Evolutionary conservation across 805 yeast genomes (phyloP), one percentile per base, ranked within the genome.

Genomic region (Saturnispora mendoncae): DNA sequence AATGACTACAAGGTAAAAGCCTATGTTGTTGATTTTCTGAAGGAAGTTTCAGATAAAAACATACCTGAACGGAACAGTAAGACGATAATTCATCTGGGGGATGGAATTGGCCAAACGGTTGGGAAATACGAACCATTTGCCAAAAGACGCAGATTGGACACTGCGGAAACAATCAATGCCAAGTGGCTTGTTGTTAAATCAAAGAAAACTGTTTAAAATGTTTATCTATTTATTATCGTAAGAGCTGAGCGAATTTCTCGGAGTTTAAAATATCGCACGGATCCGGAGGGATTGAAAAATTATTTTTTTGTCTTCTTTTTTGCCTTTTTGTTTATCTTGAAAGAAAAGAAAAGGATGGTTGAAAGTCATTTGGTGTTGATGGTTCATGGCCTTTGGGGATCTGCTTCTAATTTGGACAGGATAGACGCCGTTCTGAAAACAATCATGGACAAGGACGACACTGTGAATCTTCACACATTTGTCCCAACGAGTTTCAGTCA

Each of bases 301-400:
- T 23, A 6, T 6, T 9, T 9, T 24, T 25, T 26, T 21, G 10
- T 25, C 2, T 17, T 13, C 7, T 6, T 6, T 20, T 9, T 6
- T 21, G n/a, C n/a, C n/a, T n/a, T n/a, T n/a, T n/a, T n/a, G n/a
- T n/a, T n/a, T n/a, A n/a, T n/a, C n/a, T n/a, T n/a, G n/a, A n/a
- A n/a, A n/a, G n/a, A n/a, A n/a, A n/a, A n/a, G 12, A 10, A 6
- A 4, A 20, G 4, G 12, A 40, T 33, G 38, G 15, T 25, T 6
- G 43, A 40, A 12, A 34, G 61, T 33, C 94, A 85, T 58, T 64
- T 85, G 36, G 75, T 84, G 43, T 78, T 84, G 3, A 60, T 84
- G 18, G 73, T 81, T 27, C 94, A 85, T 61, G 95, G 95, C 66
- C 58, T 82, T 25, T 78, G 84, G 77, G 90, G 90, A 3, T 72